Percentiles rank a stretch among this genome's conserved stretches.
Evolutionary conservation across 192 early-diverging fungal species (phyloP).

Genomic region (Spizellomyces punctatus): DNA sequence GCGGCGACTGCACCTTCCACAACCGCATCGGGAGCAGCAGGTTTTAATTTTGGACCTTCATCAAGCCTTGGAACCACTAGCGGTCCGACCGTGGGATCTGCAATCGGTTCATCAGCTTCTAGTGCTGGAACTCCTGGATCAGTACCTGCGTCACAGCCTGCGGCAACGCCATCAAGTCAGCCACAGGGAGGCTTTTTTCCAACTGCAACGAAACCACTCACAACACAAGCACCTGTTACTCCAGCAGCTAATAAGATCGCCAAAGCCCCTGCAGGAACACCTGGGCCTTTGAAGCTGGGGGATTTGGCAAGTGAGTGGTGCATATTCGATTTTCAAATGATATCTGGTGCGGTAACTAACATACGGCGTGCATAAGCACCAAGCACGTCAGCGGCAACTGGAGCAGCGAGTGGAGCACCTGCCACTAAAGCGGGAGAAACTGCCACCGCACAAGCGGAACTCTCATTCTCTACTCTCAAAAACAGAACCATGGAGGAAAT

Average conservation of each 20-base stretch:
- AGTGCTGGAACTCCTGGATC: neutral
- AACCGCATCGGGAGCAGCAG: too few species aligned
- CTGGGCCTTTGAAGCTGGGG: slow-evolving; percentile 34
- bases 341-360: neutral
- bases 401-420: slow-evolving; percentile 3
- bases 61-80: too few species aligned
- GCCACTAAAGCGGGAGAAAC: slow-evolving; percentile 38
- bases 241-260: slow-evolving; percentile 20
- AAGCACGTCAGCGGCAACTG: slow-evolving; percentile 24
- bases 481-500: slow-evolving; percentile 92
- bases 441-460: slow-evolving; percentile 26
- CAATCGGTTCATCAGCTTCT: slow-evolving; percentile 19
- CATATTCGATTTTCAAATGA: neutral
- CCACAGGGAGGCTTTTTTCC: slow-evolving; percentile 16
- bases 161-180: slow-evolving; percentile 19
- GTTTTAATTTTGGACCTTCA: too few species aligned
- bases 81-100: too few species aligned
- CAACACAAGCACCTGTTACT: neutral
- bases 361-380: neutral
- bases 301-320: slow-evolving; percentile 25
- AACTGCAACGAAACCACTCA: neutral
- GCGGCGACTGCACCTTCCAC: too few species aligned
- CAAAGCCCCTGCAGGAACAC: slow-evolving; percentile 31
- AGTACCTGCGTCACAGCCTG: neutral
- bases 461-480: slow-evolving; percentile 53